Evolutionary conservation across 2,329 filamentous ascomycete species (phyloP).

Genomic region (Colletotrichum euphorbiae): DNA sequence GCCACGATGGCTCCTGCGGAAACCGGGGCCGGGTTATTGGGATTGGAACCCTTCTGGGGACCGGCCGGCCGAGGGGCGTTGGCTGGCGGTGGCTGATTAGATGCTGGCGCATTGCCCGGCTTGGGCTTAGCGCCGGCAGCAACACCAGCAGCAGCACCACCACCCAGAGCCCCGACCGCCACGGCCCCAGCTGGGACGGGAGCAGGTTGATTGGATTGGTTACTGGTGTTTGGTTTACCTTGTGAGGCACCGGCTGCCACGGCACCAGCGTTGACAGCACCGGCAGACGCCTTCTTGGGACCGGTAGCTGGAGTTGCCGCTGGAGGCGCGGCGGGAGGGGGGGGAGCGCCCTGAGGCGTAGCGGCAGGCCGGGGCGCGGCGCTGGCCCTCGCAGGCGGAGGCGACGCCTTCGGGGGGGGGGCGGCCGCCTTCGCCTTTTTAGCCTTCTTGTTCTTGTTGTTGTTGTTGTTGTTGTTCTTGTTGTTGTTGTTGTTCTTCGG

Average conservation of each 20-base stretch:
- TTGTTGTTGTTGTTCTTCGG: no score
- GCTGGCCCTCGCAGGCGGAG: no score
- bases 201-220: slow-evolving; percentile 16
- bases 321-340: neutral
- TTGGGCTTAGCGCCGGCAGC: slow-evolving; percentile 9
- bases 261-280: slow-evolving; percentile 16
- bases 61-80: neutral
- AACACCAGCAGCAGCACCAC: slow-evolving; percentile 14
- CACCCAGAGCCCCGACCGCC: neutral
- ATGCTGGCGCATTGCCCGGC: neutral
- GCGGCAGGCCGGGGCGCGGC: no score
- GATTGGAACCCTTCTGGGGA: neutral
- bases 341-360: no score
- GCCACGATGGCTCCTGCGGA: slow-evolving; percentile 23
- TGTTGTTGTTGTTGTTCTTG: no score
- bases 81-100: neutral
- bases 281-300: slow-evolving; percentile 22
- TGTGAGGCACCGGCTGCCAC: slow-evolving; percentile 7
- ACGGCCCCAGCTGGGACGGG: slow-evolving; percentile 8
- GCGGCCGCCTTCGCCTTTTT: neutral
- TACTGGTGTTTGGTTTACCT: slow-evolving; percentile 21
- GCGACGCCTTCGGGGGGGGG: no score
- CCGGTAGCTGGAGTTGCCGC: neutral
- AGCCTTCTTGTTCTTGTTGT: no score
- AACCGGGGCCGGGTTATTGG: slow-evolving; percentile 15